These are phyloP conservation scores for Pistacia vera DNA, from an alignment of 345 rosid genomes.

Conservation along the genomic window DNA sequence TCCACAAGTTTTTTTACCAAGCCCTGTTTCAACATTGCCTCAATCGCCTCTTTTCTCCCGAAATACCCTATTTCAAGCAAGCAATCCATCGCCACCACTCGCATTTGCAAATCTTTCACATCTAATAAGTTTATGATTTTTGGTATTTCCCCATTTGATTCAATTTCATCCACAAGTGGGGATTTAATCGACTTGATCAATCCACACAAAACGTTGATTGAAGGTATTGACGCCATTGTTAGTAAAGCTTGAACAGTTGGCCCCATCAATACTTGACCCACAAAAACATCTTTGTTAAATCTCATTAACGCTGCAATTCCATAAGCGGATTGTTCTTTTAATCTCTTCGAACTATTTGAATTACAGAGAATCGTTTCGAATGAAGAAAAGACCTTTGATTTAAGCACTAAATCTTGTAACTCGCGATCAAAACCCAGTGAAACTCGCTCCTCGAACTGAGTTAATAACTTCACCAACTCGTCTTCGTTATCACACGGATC, in stretches of 20 bases:
- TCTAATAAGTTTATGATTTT: slow-evolving; percentile 45
- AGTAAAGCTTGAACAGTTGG: slow-evolving; percentile 47
- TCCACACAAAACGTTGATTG: slow-evolving; percentile 40
- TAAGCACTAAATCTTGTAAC: slow-evolving; percentile 57
- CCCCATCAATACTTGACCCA: slow-evolving; percentile 59
- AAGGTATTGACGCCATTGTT: slow-evolving; percentile 34
- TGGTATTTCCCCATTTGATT: slow-evolving; percentile 48
- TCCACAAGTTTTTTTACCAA: slow-evolving; percentile 51
- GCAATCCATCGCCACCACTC: slow-evolving; percentile 49
- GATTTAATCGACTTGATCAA: slow-evolving; percentile 58
- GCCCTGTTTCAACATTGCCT: slow-evolving; percentile 50
- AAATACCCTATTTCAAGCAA: slow-evolving; percentile 65
- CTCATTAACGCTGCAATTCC: slow-evolving; percentile 45
- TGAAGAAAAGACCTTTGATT: slow-evolving; percentile 42
- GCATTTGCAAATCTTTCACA: slow-evolving; percentile 42
- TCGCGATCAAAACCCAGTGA: slow-evolving; percentile 53
- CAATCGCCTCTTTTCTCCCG: slow-evolving; percentile 68
- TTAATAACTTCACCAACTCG: slow-evolving; percentile 39
- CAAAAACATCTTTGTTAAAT: slow-evolving; percentile 77
- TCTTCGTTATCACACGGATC: slow-evolving; percentile 37
- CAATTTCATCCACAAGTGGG: slow-evolving; percentile 61
- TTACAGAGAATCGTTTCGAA: slow-evolving; percentile 42
- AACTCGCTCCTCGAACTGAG: slow-evolving; percentile 51
- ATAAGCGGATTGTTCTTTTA: slow-evolving; percentile 49
- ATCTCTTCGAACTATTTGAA: slow-evolving; percentile 28